A percentile compares a stretch with the other conserved stretches of the same genome.
These are phyloP conservation scores for Candida neerlandica DNA, from an alignment of 1,139 yeast species.

Conservation along the genomic window DNA sequence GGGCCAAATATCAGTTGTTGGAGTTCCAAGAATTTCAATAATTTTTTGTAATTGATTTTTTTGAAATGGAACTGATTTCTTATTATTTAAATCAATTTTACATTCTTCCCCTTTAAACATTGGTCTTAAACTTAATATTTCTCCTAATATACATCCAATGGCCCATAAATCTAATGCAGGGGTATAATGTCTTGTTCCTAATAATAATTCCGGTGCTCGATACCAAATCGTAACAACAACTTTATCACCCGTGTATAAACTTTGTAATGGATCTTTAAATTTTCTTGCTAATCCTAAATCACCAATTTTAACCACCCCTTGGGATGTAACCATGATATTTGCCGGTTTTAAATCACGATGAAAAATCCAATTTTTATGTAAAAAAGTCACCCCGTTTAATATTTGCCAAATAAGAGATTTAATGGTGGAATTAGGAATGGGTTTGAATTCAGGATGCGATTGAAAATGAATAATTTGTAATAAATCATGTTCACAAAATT, in stretches of 20 bases:
- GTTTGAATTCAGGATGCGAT: constrained; percentile 81
- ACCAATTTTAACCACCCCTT: constrained; percentile 91
- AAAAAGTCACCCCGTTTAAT: constrained; percentile 82
- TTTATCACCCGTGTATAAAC: constrained; percentile 90
- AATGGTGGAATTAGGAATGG: constrained; percentile 75
- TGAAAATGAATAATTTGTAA: constrained; percentile 92
- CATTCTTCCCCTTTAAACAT: constrained; percentile 98
- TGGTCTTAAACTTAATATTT: constrained; percentile 83
- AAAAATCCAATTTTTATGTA: constrained; percentile 94
- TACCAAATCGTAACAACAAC: constrained; percentile 99
- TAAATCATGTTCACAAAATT: constrained; percentile 93
- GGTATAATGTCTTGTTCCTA: constrained; percentile 92
- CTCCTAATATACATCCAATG: constrained; percentile 94
- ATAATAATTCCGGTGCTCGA: constrained; percentile 87
- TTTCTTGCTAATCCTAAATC: constrained; percentile 93
- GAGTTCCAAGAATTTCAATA: constrained; percentile 88
- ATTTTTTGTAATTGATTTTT: constrained; percentile 89
- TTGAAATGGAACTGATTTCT: constrained; percentile 91
- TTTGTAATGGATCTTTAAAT: constrained; percentile 86
- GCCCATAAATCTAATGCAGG: constrained; percentile 98
- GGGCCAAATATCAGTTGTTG: constrained; percentile 77
- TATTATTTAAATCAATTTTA: constrained; percentile 77
- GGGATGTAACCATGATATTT: constrained; percentile 90
- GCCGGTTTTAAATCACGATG: constrained; percentile 98
- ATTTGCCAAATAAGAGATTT: constrained; percentile 92